Conservation (phyloP, 164 flowering plant species). For the Malania oleifera region DNA sequence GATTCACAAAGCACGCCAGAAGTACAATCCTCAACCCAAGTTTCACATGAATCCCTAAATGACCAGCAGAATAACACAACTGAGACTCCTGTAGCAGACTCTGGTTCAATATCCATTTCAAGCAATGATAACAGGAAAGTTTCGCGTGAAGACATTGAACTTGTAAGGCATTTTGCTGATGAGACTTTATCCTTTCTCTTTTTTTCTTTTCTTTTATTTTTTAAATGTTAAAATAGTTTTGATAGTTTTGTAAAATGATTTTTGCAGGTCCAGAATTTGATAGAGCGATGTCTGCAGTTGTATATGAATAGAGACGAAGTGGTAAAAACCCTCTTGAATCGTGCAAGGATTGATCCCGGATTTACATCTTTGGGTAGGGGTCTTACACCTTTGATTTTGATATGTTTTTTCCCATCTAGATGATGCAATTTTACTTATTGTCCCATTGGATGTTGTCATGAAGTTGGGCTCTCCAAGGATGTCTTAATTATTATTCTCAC, state of each 20-base stretch:
- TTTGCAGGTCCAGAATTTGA: slow-evolving; percentile 87
- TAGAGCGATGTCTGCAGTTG: slow-evolving; percentile 85
- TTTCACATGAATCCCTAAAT: slow-evolving; percentile 63
- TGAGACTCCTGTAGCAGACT: slow-evolving; percentile 62
- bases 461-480: neutral
- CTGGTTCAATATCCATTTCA: slow-evolving; percentile 68
- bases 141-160: slow-evolving; percentile 85
- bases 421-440: neutral
- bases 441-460: neutral
- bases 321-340: slow-evolving; percentile 76
- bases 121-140: slow-evolving; percentile 77
- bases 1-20: slow-evolving; percentile 51
- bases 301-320: slow-evolving; percentile 95
- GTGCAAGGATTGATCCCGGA: slow-evolving; percentile 93
- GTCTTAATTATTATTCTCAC: neutral
- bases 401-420: neutral
- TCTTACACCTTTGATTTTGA: neutral
- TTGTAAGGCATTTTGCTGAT: slow-evolving; percentile 47
- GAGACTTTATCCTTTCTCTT: neutral
- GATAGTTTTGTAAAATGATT: slow-evolving; percentile 4
- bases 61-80: slow-evolving; percentile 53
- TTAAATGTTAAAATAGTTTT: neutral
- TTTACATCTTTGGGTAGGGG: slow-evolving; percentile 83
- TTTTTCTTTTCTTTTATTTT: neutral
- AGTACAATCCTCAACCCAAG: slow-evolving; percentile 46